Base-by-base conservation (phyloP, 2,329 filamentous ascomycete genomes). In the Tolypocladium cylindrosporum region DNA sequence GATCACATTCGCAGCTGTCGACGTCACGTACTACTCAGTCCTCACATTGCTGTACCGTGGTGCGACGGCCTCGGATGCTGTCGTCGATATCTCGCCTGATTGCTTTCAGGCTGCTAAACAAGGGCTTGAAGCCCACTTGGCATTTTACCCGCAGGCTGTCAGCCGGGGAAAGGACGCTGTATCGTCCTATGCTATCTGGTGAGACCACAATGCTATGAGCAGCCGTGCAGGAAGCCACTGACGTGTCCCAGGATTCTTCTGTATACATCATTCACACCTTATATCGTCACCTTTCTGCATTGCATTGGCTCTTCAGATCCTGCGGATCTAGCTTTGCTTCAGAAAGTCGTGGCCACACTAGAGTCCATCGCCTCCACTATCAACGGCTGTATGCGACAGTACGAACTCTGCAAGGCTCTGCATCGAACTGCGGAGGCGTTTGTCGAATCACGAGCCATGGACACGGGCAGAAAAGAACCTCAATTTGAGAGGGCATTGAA, bases 181-280 rank as follows among this genome's bases (percentile, higher is more conserved):
- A 11, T 61, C 60, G 5, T 56, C 55, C 14, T 64, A 64, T n/a
- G 61, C 62, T 13, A 55, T 63, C n/a, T 64, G 62, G 63, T 64
- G 21, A 27, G 43, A 13, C 13, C 1, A 16, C 24, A 14, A 1
- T 21, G 13, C 14, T 8, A 48, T 48, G 24, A 27, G 21, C 11
- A 27, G 6, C 24, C 14, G 6, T 27, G 11, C 14, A 13, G 6
- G 43, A 27, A 27, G 24, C 21, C 13, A 24, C 43, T 48, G 21
- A 48, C 13, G 11, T 7, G 4, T 27, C 34, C 16, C 27, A 64
- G 63, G 63, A 62, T 63, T n/a, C 59, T 63, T 19, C 58, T 63
- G 39, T 62, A 61, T n/a, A 61, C 61, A 3, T 64, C 63, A 6
- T 64, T 63, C n/a, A 63, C 63, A 5, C 63, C 63, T 1, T 64